Evolutionary conservation across 2,329 filamentous ascomycete genomes (phyloP).

Genomic region (Aspergillus sp.): DNA sequence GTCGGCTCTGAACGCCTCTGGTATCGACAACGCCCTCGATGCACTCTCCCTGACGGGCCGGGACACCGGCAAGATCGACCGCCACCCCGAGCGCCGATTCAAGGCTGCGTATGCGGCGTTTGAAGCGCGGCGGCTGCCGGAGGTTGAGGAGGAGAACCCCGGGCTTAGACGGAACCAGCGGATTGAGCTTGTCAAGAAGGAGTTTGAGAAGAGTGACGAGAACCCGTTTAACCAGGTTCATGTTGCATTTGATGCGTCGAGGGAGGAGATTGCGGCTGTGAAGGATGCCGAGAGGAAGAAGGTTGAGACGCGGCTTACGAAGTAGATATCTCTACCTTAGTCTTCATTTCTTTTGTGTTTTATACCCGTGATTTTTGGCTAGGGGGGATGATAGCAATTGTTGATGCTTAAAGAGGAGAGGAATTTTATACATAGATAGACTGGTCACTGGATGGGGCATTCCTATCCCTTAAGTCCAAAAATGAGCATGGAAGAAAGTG

Average conservation of each 20-base stretch:
- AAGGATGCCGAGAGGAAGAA: slow-evolving; percentile 67
- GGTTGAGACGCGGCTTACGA: slow-evolving; percentile 67
- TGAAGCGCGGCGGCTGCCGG: slow-evolving; percentile 75
- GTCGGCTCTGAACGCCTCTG: slow-evolving; percentile 70
- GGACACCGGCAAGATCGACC: slow-evolving; percentile 71
- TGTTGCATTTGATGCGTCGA: slow-evolving; percentile 72
- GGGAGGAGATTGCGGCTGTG: slow-evolving; percentile 71
- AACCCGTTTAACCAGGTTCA: slow-evolving; percentile 92
- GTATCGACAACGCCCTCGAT: slow-evolving; percentile 92
- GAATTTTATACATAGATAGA: slow-evolving; percentile 1
- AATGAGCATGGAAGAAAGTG: too few relatives aligned
- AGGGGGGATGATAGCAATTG: background rate
- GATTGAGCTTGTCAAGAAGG: slow-evolving; percentile 79
- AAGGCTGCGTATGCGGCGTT: slow-evolving; percentile 82
- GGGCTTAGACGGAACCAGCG: slow-evolving; percentile 81
- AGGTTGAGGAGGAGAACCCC: slow-evolving; percentile 82
- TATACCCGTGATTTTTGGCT: slow-evolving; percentile 9
- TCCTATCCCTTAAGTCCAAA: too few relatives aligned
- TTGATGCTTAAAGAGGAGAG: background rate
- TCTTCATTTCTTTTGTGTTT: slow-evolving; percentile 4
- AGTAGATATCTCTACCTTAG: slow-evolving; percentile 17
- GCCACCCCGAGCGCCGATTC: slow-evolving; percentile 83
- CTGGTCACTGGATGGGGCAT: background rate
- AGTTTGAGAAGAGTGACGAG: slow-evolving; percentile 91
- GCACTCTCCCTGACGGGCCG: slow-evolving; percentile 68